Evolutionary conservation across 179 eudicot genomes (phyloP), one percentile per base, ranked within the genome.

Genomic region (Patellifolia procumbens): DNA sequence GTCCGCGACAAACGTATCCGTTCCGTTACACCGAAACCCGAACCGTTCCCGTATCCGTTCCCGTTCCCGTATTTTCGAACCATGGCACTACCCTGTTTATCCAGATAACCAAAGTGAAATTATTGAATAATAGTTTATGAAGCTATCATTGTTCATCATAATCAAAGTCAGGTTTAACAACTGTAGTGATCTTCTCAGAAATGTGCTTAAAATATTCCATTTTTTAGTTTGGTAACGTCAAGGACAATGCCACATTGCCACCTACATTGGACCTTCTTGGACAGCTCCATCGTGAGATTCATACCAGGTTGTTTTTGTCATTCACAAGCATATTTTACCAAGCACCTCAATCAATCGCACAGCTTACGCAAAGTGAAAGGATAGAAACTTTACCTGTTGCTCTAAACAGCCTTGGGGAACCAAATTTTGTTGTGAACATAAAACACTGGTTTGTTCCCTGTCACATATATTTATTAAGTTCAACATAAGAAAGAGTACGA

Each of bases 371-470:
- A 56, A 75, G 15, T 56, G 7, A 26, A 64, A 55, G 48, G 66
- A 39, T 17, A 76, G 60, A 26, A n/a, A 8, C 51, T 68, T 85
- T 87, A 95, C 99, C 98, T 75, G 98, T 95, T 59, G 98, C 85
- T 84, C 97, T 90, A 73, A 93, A 95, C 68, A 95, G 78, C 85
- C 97, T 89, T 71, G 98, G 98, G 80, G 80, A 91, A 78, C 99
- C 99, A 83, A 86, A 86, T 76, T 84, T 78, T 20, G 97, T 95
- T 55, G 99, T 95, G 75, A 95, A 95, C 46, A 95, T 90, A 77
- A 95, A 95, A 37, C 90, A 77, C 80, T 93, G 91, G 78, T 84
- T 91, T 83, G 99, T 90, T 68, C 99, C 99, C 99, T 95, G 89
- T 62, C 45, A 74, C 37, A 80, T 67, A 74, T 67, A 55, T 59